Conservation (phyloP, 208 protist species). For the Leishmania major region DNA sequence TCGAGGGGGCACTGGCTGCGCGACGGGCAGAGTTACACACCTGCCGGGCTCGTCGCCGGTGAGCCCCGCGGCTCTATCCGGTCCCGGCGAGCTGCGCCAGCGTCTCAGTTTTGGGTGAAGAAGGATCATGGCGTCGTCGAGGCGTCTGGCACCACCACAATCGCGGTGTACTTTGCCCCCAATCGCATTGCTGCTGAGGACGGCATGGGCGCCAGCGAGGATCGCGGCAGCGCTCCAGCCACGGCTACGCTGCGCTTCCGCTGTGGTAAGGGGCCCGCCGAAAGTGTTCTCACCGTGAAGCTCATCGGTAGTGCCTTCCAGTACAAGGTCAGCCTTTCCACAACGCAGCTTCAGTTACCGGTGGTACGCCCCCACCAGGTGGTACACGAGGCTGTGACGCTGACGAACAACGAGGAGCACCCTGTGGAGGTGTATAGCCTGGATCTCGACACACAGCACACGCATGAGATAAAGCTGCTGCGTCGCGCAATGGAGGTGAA, state of each 20-base stretch:
- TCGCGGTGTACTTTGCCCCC: constrained; percentile 78
- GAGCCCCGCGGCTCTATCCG: not conserved
- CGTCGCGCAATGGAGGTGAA: constrained; percentile 34
- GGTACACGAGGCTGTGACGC: constrained; percentile 53
- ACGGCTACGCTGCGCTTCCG: constrained; percentile 53
- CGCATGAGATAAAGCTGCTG: constrained; percentile 72
- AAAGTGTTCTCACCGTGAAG: constrained; percentile 51
- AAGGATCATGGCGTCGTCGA: constrained; percentile 71
- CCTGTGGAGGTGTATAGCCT: constrained; percentile 90
- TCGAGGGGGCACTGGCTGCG: not conserved
- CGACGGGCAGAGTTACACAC: not conserved
- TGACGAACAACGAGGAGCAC: constrained; percentile 86
- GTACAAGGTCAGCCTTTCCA: constrained; percentile 51
- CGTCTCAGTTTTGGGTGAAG: constrained; percentile 71
- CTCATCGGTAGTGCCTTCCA: constrained; percentile 40
- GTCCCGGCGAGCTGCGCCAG: not conserved
- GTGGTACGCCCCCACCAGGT: constrained; percentile 78
- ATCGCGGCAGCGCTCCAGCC: not conserved
- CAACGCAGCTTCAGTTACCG: constrained; percentile 59
- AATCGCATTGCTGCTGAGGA: not conserved
- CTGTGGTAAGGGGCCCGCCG: constrained; percentile 52
- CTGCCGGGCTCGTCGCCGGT: not conserved
- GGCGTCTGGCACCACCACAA: constrained; percentile 49
- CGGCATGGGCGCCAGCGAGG: not conserved
- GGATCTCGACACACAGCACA: constrained; percentile 79